Evolutionary conservation across 2,329 filamentous ascomycete species (phyloP), one percentile per base, ranked within the genome.

Genomic region (Xylaria multiplex): DNA sequence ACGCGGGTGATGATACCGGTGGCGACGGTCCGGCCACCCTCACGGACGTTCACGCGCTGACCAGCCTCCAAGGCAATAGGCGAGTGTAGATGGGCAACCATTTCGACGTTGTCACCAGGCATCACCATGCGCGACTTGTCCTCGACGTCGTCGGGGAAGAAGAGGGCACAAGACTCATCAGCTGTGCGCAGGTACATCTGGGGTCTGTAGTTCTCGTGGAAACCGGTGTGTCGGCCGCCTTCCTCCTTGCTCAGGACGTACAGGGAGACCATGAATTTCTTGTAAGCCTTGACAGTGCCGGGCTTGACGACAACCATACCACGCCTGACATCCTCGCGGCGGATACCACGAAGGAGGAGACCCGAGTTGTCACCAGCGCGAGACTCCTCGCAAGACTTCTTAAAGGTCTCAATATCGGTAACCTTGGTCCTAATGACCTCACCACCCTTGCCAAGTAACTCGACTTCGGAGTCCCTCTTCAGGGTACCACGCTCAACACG

Each of bases 381-480:
- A 66, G 95, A 97, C 83, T 97, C 93, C 65, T 97, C 94, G 82
- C 96, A 98, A 56, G 93, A 96, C 89, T 99, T 99, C 88, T 98
- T 97, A 88, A 99, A 99, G 72, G 95, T 99, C 86, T 99, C 96
- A 74, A 99, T 98, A 78, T 99, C 96, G 77, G 96, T 99, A 72
- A 99, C 95, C 87, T 97, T 98, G 81, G 96, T 98, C 90, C 96
- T 97, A 86, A 98, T 92, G 72, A 93, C 83, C 52, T 89, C 86
- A 64, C 83, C 81, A 73, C 90, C 89, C 85, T 96, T 97, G 79
- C 96, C 96, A 68, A 99, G 88, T 71, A 99, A 88, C 86, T 99
- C 96, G 72, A 99, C 89, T 78, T 99, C 96, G 70, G 90, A 86
- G 80, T 99, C 96, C 82, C 89, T 93, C 92, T 97, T 98, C 77